Evolutionary conservation across 2,329 filamentous ascomycete species (phyloP).

Genomic region (Talaromyces sp.): DNA sequence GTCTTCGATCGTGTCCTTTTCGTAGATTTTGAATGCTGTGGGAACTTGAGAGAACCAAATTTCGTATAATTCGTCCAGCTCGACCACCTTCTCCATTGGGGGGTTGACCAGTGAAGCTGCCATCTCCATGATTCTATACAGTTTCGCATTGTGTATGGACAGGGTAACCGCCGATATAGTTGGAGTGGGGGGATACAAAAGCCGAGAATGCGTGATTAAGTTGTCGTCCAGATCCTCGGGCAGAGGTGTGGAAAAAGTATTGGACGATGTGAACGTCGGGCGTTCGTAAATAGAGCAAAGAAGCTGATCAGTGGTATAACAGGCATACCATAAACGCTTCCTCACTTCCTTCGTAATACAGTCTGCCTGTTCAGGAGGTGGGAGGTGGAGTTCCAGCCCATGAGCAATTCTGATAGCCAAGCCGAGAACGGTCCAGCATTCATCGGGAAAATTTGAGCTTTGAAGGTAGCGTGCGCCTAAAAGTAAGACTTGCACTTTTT

Average conservation of each 20-base stretch:
- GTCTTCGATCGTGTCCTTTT: constrained; percentile 3
- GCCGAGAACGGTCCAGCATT: constrained; percentile 12
- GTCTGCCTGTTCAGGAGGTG: constrained; percentile 6
- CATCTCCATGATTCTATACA: constrained; percentile 9
- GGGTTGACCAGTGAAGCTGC: constrained; percentile 8
- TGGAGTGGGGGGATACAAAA: constrained; percentile 5
- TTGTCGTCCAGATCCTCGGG: constrained; percentile 11
- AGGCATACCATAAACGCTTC: constrained; percentile 12
- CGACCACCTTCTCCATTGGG: constrained; percentile 8
- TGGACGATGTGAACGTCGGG: constrained; percentile 8
- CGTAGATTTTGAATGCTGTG: constrained; percentile 1
- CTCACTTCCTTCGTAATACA: constrained; percentile 9
- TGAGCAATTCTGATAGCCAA: constrained; percentile 11
- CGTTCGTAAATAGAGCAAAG: constrained; percentile 9
- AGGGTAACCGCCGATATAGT: constrained; percentile 5
- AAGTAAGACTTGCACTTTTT: constrained; percentile 10
- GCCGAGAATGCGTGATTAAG: constrained; percentile 5
- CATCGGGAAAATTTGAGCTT: constrained; percentile 11
- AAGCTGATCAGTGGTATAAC: constrained; percentile 10
- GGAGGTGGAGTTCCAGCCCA: constrained; percentile 9
- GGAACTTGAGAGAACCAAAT: constrained; percentile 7
- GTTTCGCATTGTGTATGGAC: constrained; percentile 10
- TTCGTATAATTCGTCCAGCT: constrained; percentile 10
- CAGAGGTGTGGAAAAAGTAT: constrained; percentile 8
- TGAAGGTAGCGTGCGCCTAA: constrained; percentile 11